Evolutionary conservation across 306 rosid genomes (phyloP), one percentile per base, ranked within the genome.

Genomic region (Morella rubra): DNA sequence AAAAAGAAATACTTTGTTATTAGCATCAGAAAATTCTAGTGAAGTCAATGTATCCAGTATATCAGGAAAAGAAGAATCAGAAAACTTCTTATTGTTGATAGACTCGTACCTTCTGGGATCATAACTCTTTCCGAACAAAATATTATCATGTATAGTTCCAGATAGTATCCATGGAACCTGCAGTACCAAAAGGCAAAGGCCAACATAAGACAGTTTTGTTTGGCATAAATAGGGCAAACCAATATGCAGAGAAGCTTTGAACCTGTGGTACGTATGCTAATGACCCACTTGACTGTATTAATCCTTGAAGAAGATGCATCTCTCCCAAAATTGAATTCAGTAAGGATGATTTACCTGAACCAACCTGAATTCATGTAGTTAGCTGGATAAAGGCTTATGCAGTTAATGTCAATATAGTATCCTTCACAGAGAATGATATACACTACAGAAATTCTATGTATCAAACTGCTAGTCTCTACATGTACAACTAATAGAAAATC

Each of bases 201-300:
- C 52, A 58, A 40, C 44, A 53, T 76, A 67, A 87, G 71, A 81
- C 75, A 32, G 41, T 71, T 76, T 74, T 45, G 71, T 69, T 64
- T 15, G 37, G 50, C 69, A 1, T 67, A 78, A 44, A 32, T 58
- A 47, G 69, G 73, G 52, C 55, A 52, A 66, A 45, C 44, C 77
- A 32, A 44, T 22, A 20, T 70, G 42, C 3, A 65, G 71, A 65
- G 49, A 44, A 74, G 72, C 72, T 64, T 78, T 87, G 73, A 77
- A 94, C 98, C 98, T 94, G 98, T 72, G 98, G 94, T 83, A 89
- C 98, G 80, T 87, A 94, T 64, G 97, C 91, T 67, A 90, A 51
- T 47, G 93, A 90, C 75, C 94, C 91, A 22, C 82, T 52, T 22
- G 88, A 86, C 74, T 65, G 80, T 51, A 92, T 67, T 76, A 86